phyloP scores from a whole-genome alignment of 2,329 filamentous ascomycete genomes.

The Macrophomina tecta region DNA sequence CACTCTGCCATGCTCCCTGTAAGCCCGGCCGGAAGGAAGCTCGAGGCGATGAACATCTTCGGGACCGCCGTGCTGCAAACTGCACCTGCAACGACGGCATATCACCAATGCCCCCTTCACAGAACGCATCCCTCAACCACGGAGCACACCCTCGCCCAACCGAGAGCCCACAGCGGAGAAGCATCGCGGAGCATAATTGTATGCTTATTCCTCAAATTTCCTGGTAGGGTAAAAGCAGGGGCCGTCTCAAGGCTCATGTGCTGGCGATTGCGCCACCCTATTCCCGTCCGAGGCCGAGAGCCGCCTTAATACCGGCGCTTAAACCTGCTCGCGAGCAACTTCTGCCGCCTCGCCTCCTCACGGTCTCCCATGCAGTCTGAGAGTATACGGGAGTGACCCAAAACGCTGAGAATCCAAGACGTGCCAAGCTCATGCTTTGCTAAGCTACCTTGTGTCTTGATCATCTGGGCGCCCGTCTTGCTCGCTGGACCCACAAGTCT shows the following conservation, averaged over 20 bases:
- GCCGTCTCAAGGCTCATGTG: background rate
- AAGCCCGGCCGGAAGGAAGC: background rate
- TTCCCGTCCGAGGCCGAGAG: background rate
- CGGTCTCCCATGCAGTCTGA: background rate
- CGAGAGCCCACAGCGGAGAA: background rate
- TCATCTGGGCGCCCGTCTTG: background rate
- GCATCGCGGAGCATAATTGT: background rate
- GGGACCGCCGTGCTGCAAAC: background rate
- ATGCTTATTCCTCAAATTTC: conserved; percentile 14
- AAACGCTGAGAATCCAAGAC: conserved; percentile 22
- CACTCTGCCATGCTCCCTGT: background rate
- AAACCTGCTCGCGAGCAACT: conserved; percentile 7
- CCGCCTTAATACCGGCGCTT: conserved; percentile 1
- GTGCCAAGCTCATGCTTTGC: conserved; percentile 25
- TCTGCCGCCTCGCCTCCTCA: background rate
- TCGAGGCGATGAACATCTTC: conserved; percentile 1
- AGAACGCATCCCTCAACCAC: background rate
- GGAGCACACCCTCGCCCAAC: background rate
- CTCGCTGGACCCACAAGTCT: conserved; percentile 2
- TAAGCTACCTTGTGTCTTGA: background rate
- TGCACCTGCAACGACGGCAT: background rate
- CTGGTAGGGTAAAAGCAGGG: background rate
- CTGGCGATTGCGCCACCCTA: background rate
- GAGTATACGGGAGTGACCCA: conserved; percentile 1
- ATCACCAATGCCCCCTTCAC: background rate